These are phyloP conservation scores for Pharus latifolius DNA, from an alignment of 176 grass and related monocot species.

Conservation along the genomic window DNA sequence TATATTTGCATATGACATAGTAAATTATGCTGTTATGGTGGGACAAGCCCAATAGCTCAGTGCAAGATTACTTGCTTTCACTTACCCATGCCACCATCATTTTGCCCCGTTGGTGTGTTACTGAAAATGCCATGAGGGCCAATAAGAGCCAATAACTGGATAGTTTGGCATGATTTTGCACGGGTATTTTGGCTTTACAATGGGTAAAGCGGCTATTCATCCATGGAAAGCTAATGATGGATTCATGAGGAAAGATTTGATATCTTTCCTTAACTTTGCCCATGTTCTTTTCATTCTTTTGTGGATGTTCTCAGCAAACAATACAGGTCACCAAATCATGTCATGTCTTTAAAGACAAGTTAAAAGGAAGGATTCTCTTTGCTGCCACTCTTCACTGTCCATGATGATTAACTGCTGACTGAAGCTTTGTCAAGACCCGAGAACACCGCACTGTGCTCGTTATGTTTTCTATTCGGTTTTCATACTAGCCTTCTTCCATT, in stretches of 20 bases:
- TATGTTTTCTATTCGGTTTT: slow-evolving; percentile 19
- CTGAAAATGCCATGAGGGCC: slow-evolving; percentile 6
- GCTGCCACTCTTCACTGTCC: slow-evolving; percentile 39
- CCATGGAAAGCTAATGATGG: slow-evolving; percentile 25
- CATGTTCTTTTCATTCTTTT: slow-evolving; percentile 39
- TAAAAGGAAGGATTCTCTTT: slow-evolving; percentile 54
- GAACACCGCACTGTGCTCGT: slow-evolving; percentile 11
- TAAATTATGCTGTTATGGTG: slow-evolving; percentile 14
- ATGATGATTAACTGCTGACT: slow-evolving; percentile 36
- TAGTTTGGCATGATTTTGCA: slow-evolving; percentile 22
- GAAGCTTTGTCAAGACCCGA: slow-evolving; percentile 43
- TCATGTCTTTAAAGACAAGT: slow-evolving; percentile 49
- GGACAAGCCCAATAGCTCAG: slow-evolving; percentile 17
- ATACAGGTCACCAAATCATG: slow-evolving; percentile 34
- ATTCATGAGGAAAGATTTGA: slow-evolving; percentile 39
- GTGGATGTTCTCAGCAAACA: slow-evolving; percentile 33
- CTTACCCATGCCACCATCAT: slow-evolving; percentile 24
- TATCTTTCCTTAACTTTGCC: slow-evolving; percentile 31
- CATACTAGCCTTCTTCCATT: slow-evolving; percentile 17
- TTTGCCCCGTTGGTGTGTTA: slow-evolving; percentile 10
- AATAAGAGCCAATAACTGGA: slow-evolving; percentile 10
- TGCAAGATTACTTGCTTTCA: slow-evolving; percentile 31
- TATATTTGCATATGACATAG: not conserved
- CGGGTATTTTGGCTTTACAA: slow-evolving; percentile 23
- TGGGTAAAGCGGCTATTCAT: slow-evolving; percentile 29